These are phyloP conservation scores for Suillus brevipes DNA, from an alignment of 768 basidiomycete genomes.

Conservation along the genomic window DNA sequence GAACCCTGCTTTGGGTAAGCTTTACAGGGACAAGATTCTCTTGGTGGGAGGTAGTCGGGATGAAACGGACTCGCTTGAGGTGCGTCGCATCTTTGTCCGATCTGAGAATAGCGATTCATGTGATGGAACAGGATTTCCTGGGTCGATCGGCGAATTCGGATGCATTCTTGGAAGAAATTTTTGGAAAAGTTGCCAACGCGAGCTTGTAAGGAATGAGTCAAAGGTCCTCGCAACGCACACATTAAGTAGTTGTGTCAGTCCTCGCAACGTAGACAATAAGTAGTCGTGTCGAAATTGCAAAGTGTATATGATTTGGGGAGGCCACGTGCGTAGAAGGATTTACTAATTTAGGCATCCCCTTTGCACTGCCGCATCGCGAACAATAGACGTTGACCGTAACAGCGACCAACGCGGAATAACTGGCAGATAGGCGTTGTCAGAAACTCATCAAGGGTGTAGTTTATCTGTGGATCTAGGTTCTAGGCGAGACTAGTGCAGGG, in stretches of 20 bases:
- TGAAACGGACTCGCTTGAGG: slow-evolving; percentile 78
- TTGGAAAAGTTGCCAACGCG: slow-evolving; percentile 43
- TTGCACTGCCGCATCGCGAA: neutral
- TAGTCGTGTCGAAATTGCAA: neutral
- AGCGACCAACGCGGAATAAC: neutral
- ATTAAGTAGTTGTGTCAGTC: neutral
- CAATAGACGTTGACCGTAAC: neutral
- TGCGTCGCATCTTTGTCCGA: slow-evolving; percentile 23
- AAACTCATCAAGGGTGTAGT: neutral
- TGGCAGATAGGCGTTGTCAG: neutral
- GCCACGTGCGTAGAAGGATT: neutral
- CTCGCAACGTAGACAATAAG: neutral
- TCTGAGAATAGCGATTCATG: neutral
- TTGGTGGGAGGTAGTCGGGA: slow-evolving; percentile 75
- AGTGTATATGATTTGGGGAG: neutral
- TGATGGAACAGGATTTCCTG: slow-evolving; percentile 61
- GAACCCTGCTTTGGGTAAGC: slow-evolving; percentile 61
- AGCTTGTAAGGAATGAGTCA: slow-evolving; percentile 27
- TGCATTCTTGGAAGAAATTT: slow-evolving; percentile 70
- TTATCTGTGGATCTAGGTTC: neutral
- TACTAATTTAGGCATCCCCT: neutral
- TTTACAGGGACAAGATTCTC: slow-evolving; percentile 77
- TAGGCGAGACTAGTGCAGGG: slow-evolving; percentile 4
- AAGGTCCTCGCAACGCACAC: neutral
- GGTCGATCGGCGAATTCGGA: slow-evolving; percentile 73